phyloP scores from a whole-genome alignment of 179 eudicot genomes.

The Carnegiea gigantea region DNA sequence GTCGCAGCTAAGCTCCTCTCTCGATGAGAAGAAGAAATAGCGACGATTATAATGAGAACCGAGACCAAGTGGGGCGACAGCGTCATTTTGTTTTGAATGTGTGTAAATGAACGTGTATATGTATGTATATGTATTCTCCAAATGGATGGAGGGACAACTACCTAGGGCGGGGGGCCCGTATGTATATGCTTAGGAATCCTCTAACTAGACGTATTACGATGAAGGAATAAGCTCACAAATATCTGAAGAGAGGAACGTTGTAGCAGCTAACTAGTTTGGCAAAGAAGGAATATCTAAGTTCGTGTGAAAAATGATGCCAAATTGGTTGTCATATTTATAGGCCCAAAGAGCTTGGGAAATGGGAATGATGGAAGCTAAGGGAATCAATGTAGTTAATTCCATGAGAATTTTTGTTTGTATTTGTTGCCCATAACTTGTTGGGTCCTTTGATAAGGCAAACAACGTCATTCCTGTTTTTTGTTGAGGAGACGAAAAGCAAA shows the following conservation, averaged over 20 bases:
- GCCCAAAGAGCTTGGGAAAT: background rate
- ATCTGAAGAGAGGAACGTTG: background rate
- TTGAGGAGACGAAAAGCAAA: slow-evolving; percentile 15
- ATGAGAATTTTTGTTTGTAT: background rate
- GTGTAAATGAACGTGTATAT: background rate
- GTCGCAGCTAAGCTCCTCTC: background rate
- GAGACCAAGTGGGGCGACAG: background rate
- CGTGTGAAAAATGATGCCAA: background rate
- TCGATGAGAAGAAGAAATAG: background rate
- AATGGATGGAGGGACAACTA: background rate
- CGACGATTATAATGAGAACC: background rate
- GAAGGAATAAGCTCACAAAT: background rate
- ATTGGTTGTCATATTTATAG: background rate
- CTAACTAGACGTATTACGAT: background rate
- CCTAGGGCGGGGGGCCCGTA: no score
- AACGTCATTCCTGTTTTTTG: background rate
- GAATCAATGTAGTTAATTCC: background rate
- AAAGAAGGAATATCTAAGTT: background rate
- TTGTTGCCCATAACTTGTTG: slow-evolving; percentile 5
- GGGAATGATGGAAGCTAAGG: background rate
- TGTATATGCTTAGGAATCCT: background rate
- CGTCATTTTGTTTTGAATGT: background rate
- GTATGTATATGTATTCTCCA: background rate
- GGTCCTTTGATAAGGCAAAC: background rate
- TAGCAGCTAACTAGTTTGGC: background rate